Evolutionary conservation across 352 stramenopile species (phyloP), one percentile per base, ranked within the genome.

Genomic region (Phytopythium helicoides): DNA sequence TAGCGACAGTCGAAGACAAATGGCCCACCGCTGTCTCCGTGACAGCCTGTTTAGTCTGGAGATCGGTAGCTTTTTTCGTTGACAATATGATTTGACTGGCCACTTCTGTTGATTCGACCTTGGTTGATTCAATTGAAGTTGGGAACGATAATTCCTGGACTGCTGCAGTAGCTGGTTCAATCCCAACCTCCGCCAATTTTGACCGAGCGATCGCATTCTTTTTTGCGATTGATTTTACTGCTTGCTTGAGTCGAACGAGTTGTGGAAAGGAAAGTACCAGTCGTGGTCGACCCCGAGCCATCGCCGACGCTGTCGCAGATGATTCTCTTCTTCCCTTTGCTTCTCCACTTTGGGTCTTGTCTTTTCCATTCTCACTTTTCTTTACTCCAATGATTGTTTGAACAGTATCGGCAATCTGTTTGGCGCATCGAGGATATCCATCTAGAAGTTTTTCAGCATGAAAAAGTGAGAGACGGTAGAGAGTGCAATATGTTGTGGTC

Each of bases 401-500:
- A 11, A 50, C 44, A 31, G 44, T 50, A 1, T 21, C 16, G 15
- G 44, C 28, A 19, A 87, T 87, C 31, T 61, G 60, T 26, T 62
- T 53, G 11, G 73, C 69, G 25, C 67, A 81, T 28, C 62, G 61
- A 3, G 76, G 76, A 39, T 87, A 87, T 12, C 63, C 71, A 40
- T 83, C 68, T 0, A 85, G 56, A 15, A 87, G 49, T 33, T 83
- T 81, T 18, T 85, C 76, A 5, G 71, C 58, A 23, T 87, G 57
- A 15, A 73, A 58, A 10, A 69, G 58, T 11, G 77, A 80, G 10
- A 89, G 56, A 3, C 68, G 62, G 55, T 86, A 89, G 11, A 89
- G 58, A 3, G 73, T 86, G 52, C 75, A 87, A 41, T 87, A 89
- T 7, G 77, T 89, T 3, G 70, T 69, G 1, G 77, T 81, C 21